Evolutionary conservation across 2,329 filamentous ascomycete genomes (phyloP).

Genomic region (Colletotrichum truncatum): DNA sequence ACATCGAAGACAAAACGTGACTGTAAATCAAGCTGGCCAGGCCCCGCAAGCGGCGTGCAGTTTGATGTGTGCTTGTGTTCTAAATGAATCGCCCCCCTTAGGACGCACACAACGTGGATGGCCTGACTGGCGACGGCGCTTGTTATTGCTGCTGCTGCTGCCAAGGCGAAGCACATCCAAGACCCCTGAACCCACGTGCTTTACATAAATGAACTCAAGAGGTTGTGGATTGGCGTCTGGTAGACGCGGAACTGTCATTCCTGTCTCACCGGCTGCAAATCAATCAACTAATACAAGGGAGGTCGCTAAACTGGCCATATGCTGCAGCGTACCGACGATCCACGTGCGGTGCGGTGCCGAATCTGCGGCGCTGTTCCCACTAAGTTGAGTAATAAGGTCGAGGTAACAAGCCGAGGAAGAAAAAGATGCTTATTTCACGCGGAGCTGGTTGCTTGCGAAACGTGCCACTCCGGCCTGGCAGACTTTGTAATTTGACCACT

Average conservation of each 20-base stretch:
- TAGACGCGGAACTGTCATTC: not conserved
- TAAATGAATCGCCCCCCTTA: conserved; percentile 9
- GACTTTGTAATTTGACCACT: too few species aligned
- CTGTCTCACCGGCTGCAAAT: not conserved
- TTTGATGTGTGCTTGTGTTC: not conserved
- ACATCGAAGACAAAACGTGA: conserved; percentile 2
- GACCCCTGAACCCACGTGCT: conserved; percentile 10
- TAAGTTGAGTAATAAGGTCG: conserved; percentile 7
- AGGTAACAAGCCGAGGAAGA: not conserved
- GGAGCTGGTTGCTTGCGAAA: conserved; percentile 6
- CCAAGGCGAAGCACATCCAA: not conserved
- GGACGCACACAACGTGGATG: not conserved
- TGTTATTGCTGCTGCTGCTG: not conserved
- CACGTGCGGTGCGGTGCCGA: not conserved
- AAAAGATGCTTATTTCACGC: conserved; percentile 4
- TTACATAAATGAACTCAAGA: conserved; percentile 2
- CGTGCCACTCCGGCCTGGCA: not conserved
- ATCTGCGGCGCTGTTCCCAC: conserved; percentile 7
- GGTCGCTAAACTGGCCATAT: not conserved
- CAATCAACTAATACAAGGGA: not conserved
- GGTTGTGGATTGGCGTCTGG: not conserved
- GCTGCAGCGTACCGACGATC: not conserved
- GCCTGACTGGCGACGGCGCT: not conserved
- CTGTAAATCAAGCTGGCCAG: conserved; percentile 9
- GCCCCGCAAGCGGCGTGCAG: not conserved